Evolutionary conservation across 345 rosid species (phyloP).

Genomic region (Dipteronia sinensis): DNA sequence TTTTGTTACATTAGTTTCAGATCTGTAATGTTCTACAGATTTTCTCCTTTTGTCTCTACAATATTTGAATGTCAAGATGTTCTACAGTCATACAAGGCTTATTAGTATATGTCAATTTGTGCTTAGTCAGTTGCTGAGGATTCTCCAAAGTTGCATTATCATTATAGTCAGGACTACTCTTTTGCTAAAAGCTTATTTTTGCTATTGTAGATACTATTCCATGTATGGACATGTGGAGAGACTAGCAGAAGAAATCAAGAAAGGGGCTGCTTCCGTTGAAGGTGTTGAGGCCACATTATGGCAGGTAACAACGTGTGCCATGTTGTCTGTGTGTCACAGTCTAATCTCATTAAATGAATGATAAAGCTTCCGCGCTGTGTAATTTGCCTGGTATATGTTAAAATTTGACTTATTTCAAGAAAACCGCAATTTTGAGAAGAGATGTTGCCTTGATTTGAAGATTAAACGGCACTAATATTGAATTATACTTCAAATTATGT

Average conservation of each 20-base stretch:
- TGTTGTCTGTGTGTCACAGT: background rate
- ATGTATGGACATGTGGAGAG: constrained; percentile 96
- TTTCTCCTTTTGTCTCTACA: background rate
- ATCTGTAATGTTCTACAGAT: background rate
- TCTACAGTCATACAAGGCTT: background rate
- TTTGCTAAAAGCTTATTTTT: constrained; percentile 16
- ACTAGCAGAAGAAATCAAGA: constrained; percentile 88
- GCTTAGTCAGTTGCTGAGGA: background rate
- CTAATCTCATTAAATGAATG: constrained; percentile 14
- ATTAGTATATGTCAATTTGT: background rate
- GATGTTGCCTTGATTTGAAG: background rate
- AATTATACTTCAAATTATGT: background rate
- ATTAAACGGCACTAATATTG: background rate
- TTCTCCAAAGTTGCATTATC: constrained; percentile 9
- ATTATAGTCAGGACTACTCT: background rate
- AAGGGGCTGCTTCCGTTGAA: constrained; percentile 91
- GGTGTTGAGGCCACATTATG: constrained; percentile 94
- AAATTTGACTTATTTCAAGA: constrained; percentile 1
- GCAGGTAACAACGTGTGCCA: constrained; percentile 56
- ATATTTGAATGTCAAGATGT: background rate
- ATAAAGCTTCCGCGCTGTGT: background rate
- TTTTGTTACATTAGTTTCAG: background rate
- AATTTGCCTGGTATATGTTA: constrained; percentile 1
- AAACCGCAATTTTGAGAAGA: background rate
- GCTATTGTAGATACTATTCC: constrained; percentile 75